phyloP scores from a whole-genome alignment of 1,139 yeast genomes.

The Taphrina communis region DNA sequence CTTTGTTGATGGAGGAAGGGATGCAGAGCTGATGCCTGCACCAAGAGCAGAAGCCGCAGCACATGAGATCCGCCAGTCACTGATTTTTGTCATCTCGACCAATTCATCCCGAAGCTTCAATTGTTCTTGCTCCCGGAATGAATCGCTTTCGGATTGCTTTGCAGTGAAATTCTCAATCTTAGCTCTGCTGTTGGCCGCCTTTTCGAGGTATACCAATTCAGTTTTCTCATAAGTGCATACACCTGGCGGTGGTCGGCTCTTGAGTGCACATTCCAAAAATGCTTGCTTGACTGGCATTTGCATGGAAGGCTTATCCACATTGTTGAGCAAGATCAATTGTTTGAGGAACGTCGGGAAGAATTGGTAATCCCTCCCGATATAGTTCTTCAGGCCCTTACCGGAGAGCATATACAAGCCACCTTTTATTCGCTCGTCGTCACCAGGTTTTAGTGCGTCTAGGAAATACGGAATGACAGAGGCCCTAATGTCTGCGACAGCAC shows the following conservation, averaged over 20 bases:
- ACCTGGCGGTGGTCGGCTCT: constrained; percentile 36
- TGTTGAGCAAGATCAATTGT: constrained; percentile 63
- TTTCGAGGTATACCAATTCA: background rate
- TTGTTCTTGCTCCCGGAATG: constrained; percentile 33
- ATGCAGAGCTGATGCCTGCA: constrained; percentile 55
- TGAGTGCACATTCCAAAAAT: constrained; percentile 36
- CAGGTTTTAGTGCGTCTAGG: constrained; percentile 62
- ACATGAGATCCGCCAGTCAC: constrained; percentile 73
- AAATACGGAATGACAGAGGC: constrained; percentile 53
- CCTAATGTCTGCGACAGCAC: constrained; percentile 71
- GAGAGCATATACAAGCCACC: constrained; percentile 62
- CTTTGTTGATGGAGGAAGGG: constrained; percentile 55
- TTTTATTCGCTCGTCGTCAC: constrained; percentile 66
- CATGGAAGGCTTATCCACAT: constrained; percentile 60
- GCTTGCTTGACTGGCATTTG: constrained; percentile 42
- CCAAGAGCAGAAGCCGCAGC: constrained; percentile 63
- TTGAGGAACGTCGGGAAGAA: constrained; percentile 59
- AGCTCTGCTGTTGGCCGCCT: background rate
- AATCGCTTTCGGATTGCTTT: constrained; percentile 3
- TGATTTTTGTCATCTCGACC: constrained; percentile 26
- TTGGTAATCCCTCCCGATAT: constrained; percentile 64
- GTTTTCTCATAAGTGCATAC: constrained; percentile 22
- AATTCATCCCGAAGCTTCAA: constrained; percentile 18
- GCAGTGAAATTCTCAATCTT: background rate
- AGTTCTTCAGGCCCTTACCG: constrained; percentile 53